A percentile compares a stretch with the other conserved stretches of the same genome.
Conservation (phyloP, 192 early-diverging fungal genomes). For the Linnemannia hyalina region DNA sequence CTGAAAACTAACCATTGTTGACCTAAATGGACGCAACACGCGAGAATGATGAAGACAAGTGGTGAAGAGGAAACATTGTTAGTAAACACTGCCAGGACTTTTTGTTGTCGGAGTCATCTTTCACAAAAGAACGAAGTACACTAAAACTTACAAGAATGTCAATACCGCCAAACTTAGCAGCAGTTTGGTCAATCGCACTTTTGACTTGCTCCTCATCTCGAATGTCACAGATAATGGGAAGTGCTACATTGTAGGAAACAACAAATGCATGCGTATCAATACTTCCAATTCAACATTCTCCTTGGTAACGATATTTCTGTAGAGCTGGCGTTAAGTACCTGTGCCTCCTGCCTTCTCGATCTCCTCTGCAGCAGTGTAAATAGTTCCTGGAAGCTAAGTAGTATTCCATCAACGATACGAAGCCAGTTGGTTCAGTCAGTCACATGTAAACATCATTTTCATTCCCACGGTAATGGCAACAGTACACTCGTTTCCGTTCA, state of each 20-base stretch:
- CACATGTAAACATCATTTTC: neutral
- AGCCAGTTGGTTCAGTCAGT: neutral
- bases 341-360: conserved; percentile 81
- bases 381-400: conserved; percentile 83
- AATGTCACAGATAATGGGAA: conserved; percentile 88
- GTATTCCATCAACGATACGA: neutral
- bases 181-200: conserved; percentile 74
- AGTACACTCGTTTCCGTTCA: neutral
- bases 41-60: neutral
- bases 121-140: conserved; percentile 11
- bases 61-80: neutral
- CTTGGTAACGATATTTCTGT: no score
- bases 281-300: neutral
- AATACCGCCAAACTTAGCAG: conserved; percentile 79
- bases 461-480: neutral
- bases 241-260: conserved; percentile 54
- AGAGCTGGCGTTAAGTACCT: conserved; percentile 17
- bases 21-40: conserved; percentile 12
- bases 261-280: neutral
- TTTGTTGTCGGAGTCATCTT: neutral
- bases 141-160: conserved; percentile 84
- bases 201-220: conserved; percentile 82
- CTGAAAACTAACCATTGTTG: conserved; percentile 28
- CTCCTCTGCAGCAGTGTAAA: conserved; percentile 81
- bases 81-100: neutral